These are phyloP conservation scores for Haplosporangium gracile DNA, from an alignment of 192 early-diverging fungal genomes.

Conservation along the genomic window DNA sequence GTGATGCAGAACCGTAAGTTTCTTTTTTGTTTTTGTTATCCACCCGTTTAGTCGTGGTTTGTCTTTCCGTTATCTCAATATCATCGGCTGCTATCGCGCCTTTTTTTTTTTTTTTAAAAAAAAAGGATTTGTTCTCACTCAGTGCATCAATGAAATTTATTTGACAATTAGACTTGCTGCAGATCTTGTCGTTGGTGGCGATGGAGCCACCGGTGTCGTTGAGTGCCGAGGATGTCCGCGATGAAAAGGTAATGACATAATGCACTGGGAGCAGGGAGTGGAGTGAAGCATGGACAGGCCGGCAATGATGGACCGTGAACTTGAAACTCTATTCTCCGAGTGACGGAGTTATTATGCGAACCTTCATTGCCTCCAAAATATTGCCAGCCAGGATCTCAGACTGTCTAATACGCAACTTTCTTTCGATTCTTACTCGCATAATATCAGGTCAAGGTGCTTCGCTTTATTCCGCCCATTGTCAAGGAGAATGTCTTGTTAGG, in stretches of 20 bases:
- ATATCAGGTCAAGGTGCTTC: slow-evolving; percentile 74
- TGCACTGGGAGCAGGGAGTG: neutral
- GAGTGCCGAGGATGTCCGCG: slow-evolving; percentile 92
- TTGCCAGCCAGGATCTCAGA: neutral
- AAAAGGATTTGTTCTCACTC: neutral
- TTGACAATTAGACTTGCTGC: slow-evolving; percentile 83
- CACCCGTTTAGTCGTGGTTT: slow-evolving; percentile 6
- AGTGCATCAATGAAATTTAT: neutral
- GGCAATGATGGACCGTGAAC: neutral
- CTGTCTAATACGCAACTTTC: neutral
- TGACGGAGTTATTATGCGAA: neutral
- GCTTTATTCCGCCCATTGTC: slow-evolving; percentile 82
- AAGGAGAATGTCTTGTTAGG: slow-evolving; percentile 90
- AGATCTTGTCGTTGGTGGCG: slow-evolving; percentile 93
- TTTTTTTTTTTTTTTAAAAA: neutral
- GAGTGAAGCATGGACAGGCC: neutral
- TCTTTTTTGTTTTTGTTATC: neutral
- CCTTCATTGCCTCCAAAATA: neutral
- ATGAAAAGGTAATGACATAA: slow-evolving; percentile 85
- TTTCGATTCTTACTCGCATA: too few species aligned
- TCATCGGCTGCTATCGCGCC: too few species aligned
- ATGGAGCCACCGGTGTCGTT: slow-evolving; percentile 94
- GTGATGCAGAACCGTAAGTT: slow-evolving; percentile 89
- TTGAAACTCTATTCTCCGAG: neutral
- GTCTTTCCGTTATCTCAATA: too few species aligned